phyloP scores from a whole-genome alignment of 768 basidiomycete species.

The Tricholoma terreum region DNA sequence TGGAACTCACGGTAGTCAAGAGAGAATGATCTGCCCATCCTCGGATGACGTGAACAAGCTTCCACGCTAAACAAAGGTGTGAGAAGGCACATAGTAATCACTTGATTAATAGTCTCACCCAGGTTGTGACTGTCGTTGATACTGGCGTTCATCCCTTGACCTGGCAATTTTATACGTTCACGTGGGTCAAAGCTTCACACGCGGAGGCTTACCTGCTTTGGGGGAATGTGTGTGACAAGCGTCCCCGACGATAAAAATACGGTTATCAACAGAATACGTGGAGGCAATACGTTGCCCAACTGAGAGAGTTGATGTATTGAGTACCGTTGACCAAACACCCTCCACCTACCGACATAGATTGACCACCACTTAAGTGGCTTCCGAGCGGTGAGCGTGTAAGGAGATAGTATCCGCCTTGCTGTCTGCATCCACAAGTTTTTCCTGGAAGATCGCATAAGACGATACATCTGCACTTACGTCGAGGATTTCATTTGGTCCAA shows the following conservation, averaged over 20 bases:
- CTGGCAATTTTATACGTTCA: slow-evolving; percentile 23
- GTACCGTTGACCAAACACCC: slow-evolving; percentile 33
- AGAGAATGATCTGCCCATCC: slow-evolving; percentile 50
- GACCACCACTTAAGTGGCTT: slow-evolving; percentile 68
- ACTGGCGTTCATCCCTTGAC: slow-evolving; percentile 77
- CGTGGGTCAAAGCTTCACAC: not conserved
- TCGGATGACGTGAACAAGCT: slow-evolving; percentile 55
- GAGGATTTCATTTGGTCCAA: slow-evolving; percentile 51
- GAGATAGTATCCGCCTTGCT: slow-evolving; percentile 52
- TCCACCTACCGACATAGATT: slow-evolving; percentile 44
- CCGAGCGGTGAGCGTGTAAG: slow-evolving; percentile 49
- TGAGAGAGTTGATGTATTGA: slow-evolving; percentile 18
- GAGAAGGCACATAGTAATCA: not conserved
- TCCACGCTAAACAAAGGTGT: slow-evolving; percentile 45
- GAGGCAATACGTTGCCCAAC: slow-evolving; percentile 77
- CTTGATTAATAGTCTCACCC: slow-evolving; percentile 27
- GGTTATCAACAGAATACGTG: slow-evolving; percentile 51
- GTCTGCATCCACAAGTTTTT: slow-evolving; percentile 34
- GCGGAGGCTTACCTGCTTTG: slow-evolving; percentile 48
- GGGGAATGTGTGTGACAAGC: slow-evolving; percentile 71
- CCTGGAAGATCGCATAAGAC: not conserved
- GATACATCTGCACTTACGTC: slow-evolving; percentile 37
- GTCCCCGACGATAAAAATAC: slow-evolving; percentile 76
- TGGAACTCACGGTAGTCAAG: slow-evolving; percentile 47
- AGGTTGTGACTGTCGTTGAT: slow-evolving; percentile 77